These are phyloP conservation scores for Phytophthora parvispora DNA, from an alignment of 352 stramenopile species.

Conservation along the genomic window DNA sequence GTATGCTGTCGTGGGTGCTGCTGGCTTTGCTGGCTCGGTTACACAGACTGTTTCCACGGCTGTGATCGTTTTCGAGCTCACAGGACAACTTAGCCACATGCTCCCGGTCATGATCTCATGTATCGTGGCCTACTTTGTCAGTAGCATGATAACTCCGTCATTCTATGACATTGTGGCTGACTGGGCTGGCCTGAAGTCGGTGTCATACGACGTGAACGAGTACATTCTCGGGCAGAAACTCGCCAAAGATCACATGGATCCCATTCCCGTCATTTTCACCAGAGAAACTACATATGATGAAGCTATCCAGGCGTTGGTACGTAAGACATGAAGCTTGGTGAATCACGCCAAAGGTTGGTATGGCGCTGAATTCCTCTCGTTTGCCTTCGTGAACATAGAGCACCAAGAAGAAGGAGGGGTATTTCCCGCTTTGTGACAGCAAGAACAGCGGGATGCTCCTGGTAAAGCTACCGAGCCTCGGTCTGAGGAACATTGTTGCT, in stretches of 20 bases:
- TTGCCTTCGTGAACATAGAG: constrained; percentile 41
- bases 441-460: constrained; percentile 57
- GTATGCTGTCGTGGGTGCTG: constrained; percentile 94
- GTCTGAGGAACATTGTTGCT: too few species aligned
- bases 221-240: constrained; percentile 78
- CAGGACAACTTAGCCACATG: constrained; percentile 87
- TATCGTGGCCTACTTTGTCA: constrained; percentile 90
- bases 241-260: constrained; percentile 75
- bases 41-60: constrained; percentile 92
- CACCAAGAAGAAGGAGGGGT: constrained; percentile 73
- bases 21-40: constrained; percentile 91
- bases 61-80: constrained; percentile 91
- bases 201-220: constrained; percentile 88
- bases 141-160: constrained; percentile 75
- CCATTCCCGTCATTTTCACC: constrained; percentile 69
- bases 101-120: constrained; percentile 87
- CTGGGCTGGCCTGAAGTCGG: constrained; percentile 75
- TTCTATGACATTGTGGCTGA: constrained; percentile 90
- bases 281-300: constrained; percentile 83
- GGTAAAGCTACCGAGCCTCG: too few species aligned
- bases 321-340: too few species aligned
- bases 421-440: constrained; percentile 82
- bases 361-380: background rate
- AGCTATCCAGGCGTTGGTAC: constrained; percentile 72
- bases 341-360: background rate